Base-by-base conservation (phyloP, 129 eudicot genomes). In the Rutidosis leptorrhynchoides region DNA sequence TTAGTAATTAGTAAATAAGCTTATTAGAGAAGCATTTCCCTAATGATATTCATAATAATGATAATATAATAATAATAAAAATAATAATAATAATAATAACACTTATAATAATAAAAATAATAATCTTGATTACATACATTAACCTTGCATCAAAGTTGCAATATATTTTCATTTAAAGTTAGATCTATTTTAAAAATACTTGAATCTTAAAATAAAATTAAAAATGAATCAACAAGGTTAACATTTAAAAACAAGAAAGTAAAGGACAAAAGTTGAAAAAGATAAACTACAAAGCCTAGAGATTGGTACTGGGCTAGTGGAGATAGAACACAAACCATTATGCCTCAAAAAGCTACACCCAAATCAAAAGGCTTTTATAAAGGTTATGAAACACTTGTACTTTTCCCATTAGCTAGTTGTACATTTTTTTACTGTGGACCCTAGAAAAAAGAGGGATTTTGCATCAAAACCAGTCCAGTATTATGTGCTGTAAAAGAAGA, bases 321-420 rank as follows among this genome's bases (percentile, higher is more conserved):
- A 62, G 29, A 62, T 62, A 15, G 51, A 62, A 62, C 67, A 62
- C 67, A 62, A 42, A 62, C 67, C 67, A 62, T 62, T 11, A 62
- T 62, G 67, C 67, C 67, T 37, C 67, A 62, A 37, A 62, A 62
- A 33, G 51, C 67, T 62, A 62, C 53, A 62, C 32, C 67, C 67
- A 62, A 62, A 35, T 62, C 30, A 35, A 62, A 20, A 62, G 28
- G 26, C 35, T 62, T 62, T 33, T 62, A 35, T 35, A 62, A 62
- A 62, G 67, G 32, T 37, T 25, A 19, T 35, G 52, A 6, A 21
- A 35, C 11, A 49, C 23, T 49, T 49, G 55, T n/a, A 49, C 55
- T n/a, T 20, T 17, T n/a, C 55, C 55, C 21, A 16, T 46, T 24
- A 45, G 49, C 40, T 48, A 66, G 49, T 49, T 66, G 29, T 49